phyloP scores from a whole-genome alignment of 176 grass and related monocot species.

The Bolboschoenus planiculmis region DNA sequence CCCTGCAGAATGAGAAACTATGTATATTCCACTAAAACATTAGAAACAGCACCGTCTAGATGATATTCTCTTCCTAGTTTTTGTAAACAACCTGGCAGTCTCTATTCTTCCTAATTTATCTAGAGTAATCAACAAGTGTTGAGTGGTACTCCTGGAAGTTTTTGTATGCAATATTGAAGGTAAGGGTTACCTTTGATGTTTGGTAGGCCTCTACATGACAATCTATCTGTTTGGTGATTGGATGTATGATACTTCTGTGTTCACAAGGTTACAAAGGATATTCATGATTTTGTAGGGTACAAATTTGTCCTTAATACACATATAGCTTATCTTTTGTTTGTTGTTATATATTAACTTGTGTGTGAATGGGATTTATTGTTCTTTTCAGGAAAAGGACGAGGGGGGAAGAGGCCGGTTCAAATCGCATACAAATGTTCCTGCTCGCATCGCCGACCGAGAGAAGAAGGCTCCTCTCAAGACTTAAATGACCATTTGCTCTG shows the following conservation, averaged over 20 bases:
- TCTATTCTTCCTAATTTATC: not conserved
- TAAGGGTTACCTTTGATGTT: not conserved
- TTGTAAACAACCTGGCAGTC: not conserved
- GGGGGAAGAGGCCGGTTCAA: constrained; percentile 84
- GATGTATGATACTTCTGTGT: not conserved
- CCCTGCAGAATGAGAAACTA: not conserved
- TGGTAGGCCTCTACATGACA: not conserved
- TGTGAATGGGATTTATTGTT: constrained; percentile 19
- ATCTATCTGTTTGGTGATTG: not conserved
- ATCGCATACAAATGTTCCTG: constrained; percentile 66
- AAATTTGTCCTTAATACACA: not conserved
- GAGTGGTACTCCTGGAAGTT: not conserved
- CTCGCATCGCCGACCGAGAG: constrained; percentile 76
- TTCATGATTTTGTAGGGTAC: not conserved
- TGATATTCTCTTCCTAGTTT: not conserved
- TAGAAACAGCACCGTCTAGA: not conserved
- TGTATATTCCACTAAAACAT: not conserved
- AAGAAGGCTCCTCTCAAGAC: constrained; percentile 94
- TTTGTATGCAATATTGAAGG: not conserved
- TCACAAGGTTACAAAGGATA: not conserved
- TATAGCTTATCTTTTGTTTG: not conserved
- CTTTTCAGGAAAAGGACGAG: constrained; percentile 69
- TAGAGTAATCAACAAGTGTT: not conserved
- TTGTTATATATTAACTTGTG: not conserved
- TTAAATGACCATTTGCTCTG: constrained; percentile 16